Conservation (phyloP, 2,329 filamentous ascomycete genomes). For the Stagonosporopsis chrysanthemi region DNA sequence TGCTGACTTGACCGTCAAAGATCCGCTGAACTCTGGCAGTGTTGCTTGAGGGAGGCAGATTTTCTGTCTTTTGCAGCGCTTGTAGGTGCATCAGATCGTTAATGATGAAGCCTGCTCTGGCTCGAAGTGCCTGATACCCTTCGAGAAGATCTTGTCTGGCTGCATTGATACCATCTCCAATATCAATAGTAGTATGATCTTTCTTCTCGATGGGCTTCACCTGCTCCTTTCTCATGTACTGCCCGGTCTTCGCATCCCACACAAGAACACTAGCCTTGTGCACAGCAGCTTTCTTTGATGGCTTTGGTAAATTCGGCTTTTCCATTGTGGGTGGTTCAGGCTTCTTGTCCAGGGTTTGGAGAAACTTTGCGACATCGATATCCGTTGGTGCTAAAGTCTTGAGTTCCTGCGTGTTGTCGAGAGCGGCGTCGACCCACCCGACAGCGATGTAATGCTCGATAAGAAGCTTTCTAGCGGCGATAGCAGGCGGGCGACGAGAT, state of each 20-base stretch:
- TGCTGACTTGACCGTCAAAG: constrained; percentile 16
- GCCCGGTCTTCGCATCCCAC: constrained; percentile 23
- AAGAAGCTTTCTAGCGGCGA: constrained; percentile 40
- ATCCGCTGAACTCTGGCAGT: constrained; percentile 32
- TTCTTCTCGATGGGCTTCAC: constrained; percentile 9
- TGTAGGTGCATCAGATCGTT: constrained; percentile 37
- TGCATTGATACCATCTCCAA: constrained; percentile 30
- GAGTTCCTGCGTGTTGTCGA: constrained; percentile 39
- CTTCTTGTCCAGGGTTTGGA: constrained; percentile 33
- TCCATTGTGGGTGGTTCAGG: constrained; percentile 29
- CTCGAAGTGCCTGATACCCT: constrained; percentile 36
- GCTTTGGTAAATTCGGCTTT: neutral
- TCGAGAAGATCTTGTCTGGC: constrained; percentile 33
- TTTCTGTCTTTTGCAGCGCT: constrained; percentile 36
- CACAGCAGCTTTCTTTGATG: neutral
- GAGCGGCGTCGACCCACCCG: constrained; percentile 46
- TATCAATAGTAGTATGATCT: constrained; percentile 4
- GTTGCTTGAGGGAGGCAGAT: constrained; percentile 26
- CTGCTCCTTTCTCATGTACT: constrained; percentile 17
- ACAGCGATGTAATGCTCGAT: constrained; percentile 44
- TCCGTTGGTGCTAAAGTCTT: constrained; percentile 33
- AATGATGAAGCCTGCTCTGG: constrained; percentile 32
- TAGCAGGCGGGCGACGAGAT: constrained; percentile 38
- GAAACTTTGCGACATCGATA: constrained; percentile 32
- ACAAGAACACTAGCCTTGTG: constrained; percentile 12